Percentiles rank a stretch among this genome's conserved stretches.
phyloP scores from a whole-genome alignment of 2,329 filamentous ascomycete genomes.

The Apiospora aurea region DNA sequence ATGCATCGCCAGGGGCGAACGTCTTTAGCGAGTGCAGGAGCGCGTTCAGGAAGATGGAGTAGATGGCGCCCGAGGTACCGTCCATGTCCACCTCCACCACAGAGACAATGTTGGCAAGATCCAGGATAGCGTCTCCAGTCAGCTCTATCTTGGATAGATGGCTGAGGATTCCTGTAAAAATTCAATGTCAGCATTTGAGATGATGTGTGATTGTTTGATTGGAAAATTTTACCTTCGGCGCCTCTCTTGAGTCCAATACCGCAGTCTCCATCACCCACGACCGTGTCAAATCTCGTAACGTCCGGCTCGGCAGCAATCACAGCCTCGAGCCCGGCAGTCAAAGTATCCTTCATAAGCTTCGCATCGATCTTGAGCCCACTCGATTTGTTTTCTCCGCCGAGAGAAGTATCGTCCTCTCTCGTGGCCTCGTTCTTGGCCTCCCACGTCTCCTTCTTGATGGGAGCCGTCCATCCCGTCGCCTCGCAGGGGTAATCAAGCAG shows the following conservation, averaged over 20 bases:
- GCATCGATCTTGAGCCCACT: constrained; percentile 63
- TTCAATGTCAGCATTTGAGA: neutral
- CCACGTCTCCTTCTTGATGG: constrained; percentile 70
- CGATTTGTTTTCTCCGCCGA: constrained; percentile 44
- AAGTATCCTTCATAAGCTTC: constrained; percentile 53
- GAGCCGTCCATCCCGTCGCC: constrained; percentile 73
- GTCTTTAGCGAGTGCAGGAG: constrained; percentile 69
- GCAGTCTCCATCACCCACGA: constrained; percentile 91
- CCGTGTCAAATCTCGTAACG: constrained; percentile 77
- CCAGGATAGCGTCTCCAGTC: constrained; percentile 60
- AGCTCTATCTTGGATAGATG: constrained; percentile 54
- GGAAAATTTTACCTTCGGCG: constrained; percentile 67
- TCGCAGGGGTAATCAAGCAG: constrained; percentile 74
- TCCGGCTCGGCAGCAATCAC: constrained; percentile 74
- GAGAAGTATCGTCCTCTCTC: constrained; percentile 47
- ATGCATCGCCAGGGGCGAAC: constrained; percentile 48
- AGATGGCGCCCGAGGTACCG: constrained; percentile 66
- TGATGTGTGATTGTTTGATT: constrained; percentile 17
- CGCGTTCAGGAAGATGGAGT: constrained; percentile 89
- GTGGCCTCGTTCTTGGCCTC: constrained; percentile 59
- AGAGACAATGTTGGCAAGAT: constrained; percentile 59
- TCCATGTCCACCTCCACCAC: constrained; percentile 67
- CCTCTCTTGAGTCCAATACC: constrained; percentile 86
- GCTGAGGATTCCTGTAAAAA: constrained; percentile 56
- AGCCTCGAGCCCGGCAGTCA: constrained; percentile 65